phyloP scores from a whole-genome alignment of 1,139 yeast genomes.

The Lodderomyces margitis region DNA sequence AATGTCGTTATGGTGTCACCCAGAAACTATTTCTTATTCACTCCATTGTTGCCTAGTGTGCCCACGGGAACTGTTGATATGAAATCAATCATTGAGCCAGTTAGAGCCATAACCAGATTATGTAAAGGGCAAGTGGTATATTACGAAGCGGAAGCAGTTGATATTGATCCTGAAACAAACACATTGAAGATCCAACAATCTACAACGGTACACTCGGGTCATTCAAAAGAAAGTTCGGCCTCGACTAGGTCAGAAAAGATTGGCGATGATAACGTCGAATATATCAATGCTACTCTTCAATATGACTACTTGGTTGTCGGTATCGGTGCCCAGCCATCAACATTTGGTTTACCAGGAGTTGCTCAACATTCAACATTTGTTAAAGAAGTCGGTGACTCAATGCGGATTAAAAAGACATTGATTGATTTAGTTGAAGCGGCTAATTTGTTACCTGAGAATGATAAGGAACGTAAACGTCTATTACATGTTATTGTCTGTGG shows the following conservation, averaged over 20 bases:
- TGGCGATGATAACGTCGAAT: conserved; percentile 45
- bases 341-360: conserved; percentile 91
- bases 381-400: conserved; percentile 83
- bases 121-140: conserved; percentile 75
- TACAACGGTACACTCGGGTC: conserved; percentile 50
- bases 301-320: conserved; percentile 84
- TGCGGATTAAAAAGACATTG: conserved; percentile 68
- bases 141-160: conserved; percentile 87
- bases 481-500: conserved; percentile 86
- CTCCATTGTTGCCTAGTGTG: conserved; percentile 87
- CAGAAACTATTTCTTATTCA: conserved; percentile 88
- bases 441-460: conserved; percentile 66
- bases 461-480: conserved; percentile 75
- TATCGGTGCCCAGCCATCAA: conserved; percentile 88
- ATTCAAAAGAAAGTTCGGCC: conserved; percentile 49
- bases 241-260: conserved; percentile 25
- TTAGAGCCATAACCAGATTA: conserved; percentile 64
- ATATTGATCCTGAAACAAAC: conserved; percentile 57
- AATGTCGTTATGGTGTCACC: conserved; percentile 89
- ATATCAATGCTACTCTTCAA: conserved; percentile 45
- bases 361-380: conserved; percentile 80
- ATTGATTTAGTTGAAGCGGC: conserved; percentile 84
- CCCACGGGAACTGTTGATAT: conserved; percentile 90
- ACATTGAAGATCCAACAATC: conserved; percentile 26
- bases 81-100: conserved; percentile 86